These are phyloP conservation scores for Aleurites moluccanus DNA, from an alignment of 441 rosid genomes.

Conservation along the genomic window DNA sequence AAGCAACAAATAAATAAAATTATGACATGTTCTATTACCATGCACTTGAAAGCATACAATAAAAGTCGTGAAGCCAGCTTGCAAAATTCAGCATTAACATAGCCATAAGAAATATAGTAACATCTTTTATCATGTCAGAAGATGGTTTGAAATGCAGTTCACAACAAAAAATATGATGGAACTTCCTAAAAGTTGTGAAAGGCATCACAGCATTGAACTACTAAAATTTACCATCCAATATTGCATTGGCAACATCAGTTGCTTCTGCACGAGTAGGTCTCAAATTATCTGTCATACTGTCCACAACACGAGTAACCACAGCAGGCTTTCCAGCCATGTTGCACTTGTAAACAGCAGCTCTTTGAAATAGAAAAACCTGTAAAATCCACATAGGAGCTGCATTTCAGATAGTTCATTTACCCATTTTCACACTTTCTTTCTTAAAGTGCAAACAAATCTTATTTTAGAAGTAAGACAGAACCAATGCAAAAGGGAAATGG, in stretches of 20 bases:
- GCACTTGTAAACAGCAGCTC: conserved; percentile 87
- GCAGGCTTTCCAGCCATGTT: conserved; percentile 99
- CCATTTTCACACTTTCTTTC: background rate
- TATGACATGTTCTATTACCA: background rate
- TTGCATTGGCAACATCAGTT: conserved; percentile 95
- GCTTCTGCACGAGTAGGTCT: conserved; percentile 98
- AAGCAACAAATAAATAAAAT: background rate
- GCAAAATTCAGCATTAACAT: too few species aligned
- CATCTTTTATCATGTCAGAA: background rate
- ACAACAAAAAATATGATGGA: conserved; percentile 10
- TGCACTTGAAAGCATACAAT: background rate
- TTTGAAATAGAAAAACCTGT: conserved; percentile 91
- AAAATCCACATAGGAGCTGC: conserved; percentile 2
- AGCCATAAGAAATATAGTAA: background rate
- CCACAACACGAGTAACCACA: conserved; percentile 90
- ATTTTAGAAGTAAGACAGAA: background rate
- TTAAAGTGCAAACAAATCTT: conserved; percentile 1
- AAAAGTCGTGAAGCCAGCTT: background rate
- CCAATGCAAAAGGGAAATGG: conserved; percentile 7
- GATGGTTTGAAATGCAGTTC: background rate
- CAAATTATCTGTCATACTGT: conserved; percentile 93
- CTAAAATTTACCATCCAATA: conserved; percentile 70
- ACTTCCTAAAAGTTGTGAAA: conserved; percentile 1
- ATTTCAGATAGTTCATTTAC: background rate
- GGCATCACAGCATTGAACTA: background rate